Percentiles rank a stretch among this genome's conserved stretches.
phyloP scores from a whole-genome alignment of 1,284 basidiomycete genomes.

The Melanopsichium pennsylvanicum region DNA sequence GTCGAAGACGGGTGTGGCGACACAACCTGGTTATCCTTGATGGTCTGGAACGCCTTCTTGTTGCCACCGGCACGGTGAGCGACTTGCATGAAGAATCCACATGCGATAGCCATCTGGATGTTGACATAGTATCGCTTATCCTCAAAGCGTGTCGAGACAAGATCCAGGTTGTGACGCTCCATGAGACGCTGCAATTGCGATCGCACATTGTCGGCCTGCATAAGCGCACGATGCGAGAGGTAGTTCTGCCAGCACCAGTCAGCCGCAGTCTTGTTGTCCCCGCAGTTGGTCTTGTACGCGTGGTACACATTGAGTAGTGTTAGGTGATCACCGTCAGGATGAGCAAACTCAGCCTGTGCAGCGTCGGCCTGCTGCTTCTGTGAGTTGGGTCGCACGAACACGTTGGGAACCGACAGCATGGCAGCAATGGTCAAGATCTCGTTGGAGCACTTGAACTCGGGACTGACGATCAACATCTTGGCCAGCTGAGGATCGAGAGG shows the following conservation, averaged over 20 bases:
- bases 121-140: constrained; percentile 80
- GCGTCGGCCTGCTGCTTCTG: constrained; percentile 89
- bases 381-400: constrained; percentile 82
- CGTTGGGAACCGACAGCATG: constrained; percentile 91
- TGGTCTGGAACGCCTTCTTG: constrained; percentile 71
- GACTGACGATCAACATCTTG: constrained; percentile 88
- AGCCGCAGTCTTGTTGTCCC: constrained; percentile 51
- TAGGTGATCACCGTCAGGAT: constrained; percentile 94
- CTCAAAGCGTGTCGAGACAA: constrained; percentile 78
- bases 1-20: constrained; percentile 93
- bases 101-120: constrained; percentile 84
- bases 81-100: constrained; percentile 98
- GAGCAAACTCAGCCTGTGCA: constrained; percentile 85
- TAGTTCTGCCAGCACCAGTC: constrained; percentile 94
- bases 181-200: constrained; percentile 87
- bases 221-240: constrained; percentile 81
- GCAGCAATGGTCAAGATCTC: constrained; percentile 94
- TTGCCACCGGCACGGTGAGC: constrained; percentile 76
- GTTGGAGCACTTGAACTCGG: constrained; percentile 94
- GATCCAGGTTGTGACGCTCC: constrained; percentile 79
- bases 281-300: constrained; percentile 77
- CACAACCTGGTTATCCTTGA: constrained; percentile 94
- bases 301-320: constrained; percentile 96
- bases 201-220: constrained; percentile 95
- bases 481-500: constrained; percentile 95